Base-by-base conservation (phyloP, 805 yeast genomes). In the Monosporozyma aerobia region DNA sequence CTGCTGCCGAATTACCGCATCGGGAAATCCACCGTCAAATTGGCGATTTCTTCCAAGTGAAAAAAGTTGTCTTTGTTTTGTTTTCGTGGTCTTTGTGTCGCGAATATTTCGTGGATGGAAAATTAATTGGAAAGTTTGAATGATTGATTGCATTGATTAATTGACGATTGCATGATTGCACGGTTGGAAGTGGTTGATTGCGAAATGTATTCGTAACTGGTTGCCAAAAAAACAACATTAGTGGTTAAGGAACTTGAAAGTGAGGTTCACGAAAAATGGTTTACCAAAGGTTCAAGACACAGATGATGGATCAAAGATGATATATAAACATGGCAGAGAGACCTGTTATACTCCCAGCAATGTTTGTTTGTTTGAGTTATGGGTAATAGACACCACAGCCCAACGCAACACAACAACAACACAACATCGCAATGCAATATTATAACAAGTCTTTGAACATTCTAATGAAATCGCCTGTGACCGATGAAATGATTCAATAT, bases 401-500 rank as follows among this genome's bases (percentile, higher is more conserved):
- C 7, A 27, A 27, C 19, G 19, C 29, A 22, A 47, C 19, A 43
- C 27, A 19, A 22, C 33, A 27, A n/a, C 39, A 43, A 39, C 29
- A 35, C 22, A 33, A 49, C 44, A 39, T 32, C 40, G 53, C 53
- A 41, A 58, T 63, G 61, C 58, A 59, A 48, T 60, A 57, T 53
- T 60, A 77, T 62, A 58, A 71, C 29, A 76, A 83, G 71, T 87
- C 88, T 47, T 75, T 83, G 57, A 72, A 75, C 53, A 68, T 81
- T 50, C 76, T 83, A 57, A 72, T 82, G 69, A 76, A 76, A 58
- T 74, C 85, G 2, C 89, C 90, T 30, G 85, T 84, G 53, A 77
- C 87, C 11, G 85, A 82, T 60, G 88, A 83, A 58, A 83, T 85
- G 86, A 77, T 85, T 59, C 83, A 81, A 64, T 83, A 78, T 63